Percentiles rank a stretch among this genome's conserved stretches.
Conservation (phyloP, 2,329 filamentous ascomycete species). For the Penicillium sp. region DNA sequence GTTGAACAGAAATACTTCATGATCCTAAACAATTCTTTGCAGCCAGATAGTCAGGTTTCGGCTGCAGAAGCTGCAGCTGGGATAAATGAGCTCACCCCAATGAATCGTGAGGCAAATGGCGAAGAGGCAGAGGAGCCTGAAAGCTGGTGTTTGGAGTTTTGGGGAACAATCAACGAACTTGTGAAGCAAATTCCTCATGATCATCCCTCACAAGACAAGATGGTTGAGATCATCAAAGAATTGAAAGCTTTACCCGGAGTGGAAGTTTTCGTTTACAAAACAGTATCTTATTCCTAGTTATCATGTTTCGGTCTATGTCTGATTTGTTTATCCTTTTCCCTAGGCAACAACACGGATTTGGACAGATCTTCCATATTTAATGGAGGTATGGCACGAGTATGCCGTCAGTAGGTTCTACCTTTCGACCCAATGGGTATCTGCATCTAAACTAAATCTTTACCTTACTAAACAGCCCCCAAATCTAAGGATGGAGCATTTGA, state of each 20-base stretch:
- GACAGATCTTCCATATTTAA: not conserved
- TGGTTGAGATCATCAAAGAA: not conserved
- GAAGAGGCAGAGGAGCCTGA: not conserved
- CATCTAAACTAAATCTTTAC: not conserved
- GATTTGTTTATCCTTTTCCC: not conserved
- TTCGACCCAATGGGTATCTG: not conserved
- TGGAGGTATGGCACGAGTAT: not conserved
- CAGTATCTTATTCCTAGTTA: not conserved
- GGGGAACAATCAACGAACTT: not conserved
- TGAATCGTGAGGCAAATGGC: not conserved
- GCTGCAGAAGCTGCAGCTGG: not conserved
- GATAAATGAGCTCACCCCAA: not conserved
- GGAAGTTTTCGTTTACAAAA: not conserved
- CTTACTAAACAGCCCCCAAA: not conserved
- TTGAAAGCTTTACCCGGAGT: not conserved
- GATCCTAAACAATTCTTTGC: not conserved
- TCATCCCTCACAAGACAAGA: slow-evolving; percentile 2
- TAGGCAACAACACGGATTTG: not conserved
- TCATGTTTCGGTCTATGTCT: not conserved
- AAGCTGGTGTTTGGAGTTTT: not conserved
- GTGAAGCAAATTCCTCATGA: not conserved
- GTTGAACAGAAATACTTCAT: not conserved
- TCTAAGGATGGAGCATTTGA: not conserved
- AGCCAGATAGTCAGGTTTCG: not conserved
- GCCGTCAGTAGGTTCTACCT: not conserved